These are phyloP conservation scores for Neohortaea acidophila DNA, from an alignment of 495 filamentous ascomycete genomes.

Conservation along the genomic window DNA sequence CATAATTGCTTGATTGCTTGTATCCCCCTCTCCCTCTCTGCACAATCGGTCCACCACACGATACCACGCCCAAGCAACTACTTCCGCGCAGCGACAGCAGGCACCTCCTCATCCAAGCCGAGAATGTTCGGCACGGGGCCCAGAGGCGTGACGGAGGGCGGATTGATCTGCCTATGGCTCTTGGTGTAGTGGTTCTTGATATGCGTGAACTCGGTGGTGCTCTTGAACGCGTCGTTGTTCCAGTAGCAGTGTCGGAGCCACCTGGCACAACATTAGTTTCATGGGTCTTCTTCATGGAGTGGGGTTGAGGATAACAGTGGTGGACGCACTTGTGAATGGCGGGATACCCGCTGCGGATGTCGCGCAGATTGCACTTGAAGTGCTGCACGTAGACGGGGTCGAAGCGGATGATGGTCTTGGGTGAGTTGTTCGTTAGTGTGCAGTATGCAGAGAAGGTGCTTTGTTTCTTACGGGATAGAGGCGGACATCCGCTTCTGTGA, in stretches of 20 bases:
- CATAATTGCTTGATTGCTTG: too few relatives aligned
- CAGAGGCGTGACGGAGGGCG: slow-evolving; percentile 43
- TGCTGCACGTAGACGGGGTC: slow-evolving; percentile 84
- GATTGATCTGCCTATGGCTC: slow-evolving; percentile 56
- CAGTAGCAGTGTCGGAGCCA: slow-evolving; percentile 58
- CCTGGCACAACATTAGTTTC: neutral
- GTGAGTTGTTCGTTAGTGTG: too few relatives aligned
- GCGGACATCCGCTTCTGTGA: slow-evolving; percentile 74
- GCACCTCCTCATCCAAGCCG: slow-evolving; percentile 44
- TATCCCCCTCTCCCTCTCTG: too few relatives aligned
- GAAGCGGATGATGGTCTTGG: slow-evolving; percentile 65
- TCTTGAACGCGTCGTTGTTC: slow-evolving; percentile 44
- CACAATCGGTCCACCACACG: too few relatives aligned
- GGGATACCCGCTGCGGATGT: slow-evolving; percentile 66
- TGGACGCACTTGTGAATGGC: slow-evolving; percentile 35
- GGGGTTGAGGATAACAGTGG: neutral
- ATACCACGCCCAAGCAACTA: too few relatives aligned
- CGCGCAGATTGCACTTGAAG: slow-evolving; percentile 81
- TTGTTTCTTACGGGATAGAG: slow-evolving; percentile 46
- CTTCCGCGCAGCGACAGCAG: too few relatives aligned
- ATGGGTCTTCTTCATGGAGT: too few relatives aligned
- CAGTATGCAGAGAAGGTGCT: neutral
- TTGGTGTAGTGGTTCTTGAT: slow-evolving; percentile 61
- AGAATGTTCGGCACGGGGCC: slow-evolving; percentile 49
- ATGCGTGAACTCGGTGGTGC: slow-evolving; percentile 54